A percentile compares a stretch with the other conserved stretches of the same genome.
These are phyloP conservation scores for Claviceps arundinis DNA, from an alignment of 2,329 filamentous ascomycete species.

Conservation along the genomic window DNA sequence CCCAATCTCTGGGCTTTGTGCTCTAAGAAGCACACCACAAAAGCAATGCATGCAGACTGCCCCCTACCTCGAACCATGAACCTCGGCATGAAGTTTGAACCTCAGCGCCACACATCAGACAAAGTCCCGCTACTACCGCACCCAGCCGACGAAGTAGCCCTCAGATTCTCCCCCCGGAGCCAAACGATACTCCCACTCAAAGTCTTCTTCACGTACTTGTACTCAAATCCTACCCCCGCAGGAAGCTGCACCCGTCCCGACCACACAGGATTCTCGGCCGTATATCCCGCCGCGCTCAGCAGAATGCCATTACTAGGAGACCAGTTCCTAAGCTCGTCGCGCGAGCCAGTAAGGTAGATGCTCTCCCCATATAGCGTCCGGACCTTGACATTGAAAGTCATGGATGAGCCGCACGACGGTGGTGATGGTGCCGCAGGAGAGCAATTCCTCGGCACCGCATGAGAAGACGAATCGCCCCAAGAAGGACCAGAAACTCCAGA, in stretches of 20 bases:
- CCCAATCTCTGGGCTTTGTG: too few relatives aligned
- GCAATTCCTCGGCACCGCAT: slow-evolving; percentile 10
- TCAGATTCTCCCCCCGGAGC: slow-evolving; percentile 40
- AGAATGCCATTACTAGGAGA: slow-evolving; percentile 29
- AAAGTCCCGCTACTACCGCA: slow-evolving; percentile 1
- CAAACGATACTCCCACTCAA: slow-evolving; percentile 36
- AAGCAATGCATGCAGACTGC: too few relatives aligned
- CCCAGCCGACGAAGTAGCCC: slow-evolving; percentile 4
- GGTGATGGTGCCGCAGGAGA: slow-evolving; percentile 5
- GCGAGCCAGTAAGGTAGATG: slow-evolving; percentile 14
- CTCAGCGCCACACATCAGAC: slow-evolving; percentile 4
- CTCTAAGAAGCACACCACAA: too few relatives aligned
- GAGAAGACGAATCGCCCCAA: slow-evolving; percentile 28
- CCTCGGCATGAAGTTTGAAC: too few relatives aligned
- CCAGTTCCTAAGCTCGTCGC: slow-evolving; percentile 26
- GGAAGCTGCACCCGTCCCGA: slow-evolving; percentile 34
- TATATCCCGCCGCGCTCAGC: slow-evolving; percentile 41
- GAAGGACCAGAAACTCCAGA: slow-evolving; percentile 37
- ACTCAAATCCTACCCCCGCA: slow-evolving; percentile 39
- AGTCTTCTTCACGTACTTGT: slow-evolving; percentile 49
- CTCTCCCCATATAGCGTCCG: slow-evolving; percentile 7
- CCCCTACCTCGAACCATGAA: too few relatives aligned
- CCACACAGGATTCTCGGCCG: slow-evolving; percentile 41
- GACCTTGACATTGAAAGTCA: slow-evolving; percentile 11
- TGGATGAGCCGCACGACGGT: slow-evolving; percentile 13